Evolutionary conservation across 2,329 filamentous ascomycete genomes (phyloP).

Genomic region (Claviceps fusiformis): DNA sequence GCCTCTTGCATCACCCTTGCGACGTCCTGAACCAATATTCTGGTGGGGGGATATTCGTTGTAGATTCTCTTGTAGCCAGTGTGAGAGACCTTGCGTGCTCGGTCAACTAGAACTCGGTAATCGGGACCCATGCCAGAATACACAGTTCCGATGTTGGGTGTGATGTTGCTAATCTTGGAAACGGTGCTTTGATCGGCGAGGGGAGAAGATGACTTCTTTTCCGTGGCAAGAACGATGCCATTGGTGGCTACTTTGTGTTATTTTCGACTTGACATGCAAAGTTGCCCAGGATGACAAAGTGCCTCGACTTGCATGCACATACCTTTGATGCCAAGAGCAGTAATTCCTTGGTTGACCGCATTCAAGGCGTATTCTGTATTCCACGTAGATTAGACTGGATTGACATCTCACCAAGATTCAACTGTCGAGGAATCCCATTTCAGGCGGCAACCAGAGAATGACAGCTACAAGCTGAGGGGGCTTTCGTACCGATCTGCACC

Average conservation of each 20-base stretch:
- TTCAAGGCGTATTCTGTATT: conserved; percentile 90
- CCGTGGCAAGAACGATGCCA: conserved; percentile 94
- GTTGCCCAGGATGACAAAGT: neutral
- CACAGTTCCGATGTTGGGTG: conserved; percentile 98
- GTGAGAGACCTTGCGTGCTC: conserved; percentile 95
- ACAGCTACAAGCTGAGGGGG: neutral
- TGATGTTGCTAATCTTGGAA: conserved; percentile 95
- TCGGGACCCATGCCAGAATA: conserved; percentile 99
- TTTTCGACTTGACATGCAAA: conserved; percentile 5
- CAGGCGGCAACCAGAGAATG: neutral
- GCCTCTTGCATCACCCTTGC: conserved; percentile 97
- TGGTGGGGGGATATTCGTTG: conserved; percentile 98
- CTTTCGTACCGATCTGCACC: conserved; percentile 71
- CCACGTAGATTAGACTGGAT: neutral
- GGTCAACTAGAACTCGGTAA: conserved; percentile 94
- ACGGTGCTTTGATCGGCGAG: conserved; percentile 91
- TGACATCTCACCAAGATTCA: neutral
- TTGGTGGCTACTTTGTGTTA: conserved; percentile 60
- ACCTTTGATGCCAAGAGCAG: conserved; percentile 97
- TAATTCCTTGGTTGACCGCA: conserved; percentile 98
- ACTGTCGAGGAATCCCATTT: too few species aligned
- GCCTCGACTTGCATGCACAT: conserved; percentile 14
- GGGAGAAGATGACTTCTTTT: conserved; percentile 98
- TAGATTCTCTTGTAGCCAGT: conserved; percentile 99
- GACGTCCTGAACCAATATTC: conserved; percentile 97